Conservation (phyloP, 768 basidiomycete genomes). For the Leccinum subtestaceum region DNA sequence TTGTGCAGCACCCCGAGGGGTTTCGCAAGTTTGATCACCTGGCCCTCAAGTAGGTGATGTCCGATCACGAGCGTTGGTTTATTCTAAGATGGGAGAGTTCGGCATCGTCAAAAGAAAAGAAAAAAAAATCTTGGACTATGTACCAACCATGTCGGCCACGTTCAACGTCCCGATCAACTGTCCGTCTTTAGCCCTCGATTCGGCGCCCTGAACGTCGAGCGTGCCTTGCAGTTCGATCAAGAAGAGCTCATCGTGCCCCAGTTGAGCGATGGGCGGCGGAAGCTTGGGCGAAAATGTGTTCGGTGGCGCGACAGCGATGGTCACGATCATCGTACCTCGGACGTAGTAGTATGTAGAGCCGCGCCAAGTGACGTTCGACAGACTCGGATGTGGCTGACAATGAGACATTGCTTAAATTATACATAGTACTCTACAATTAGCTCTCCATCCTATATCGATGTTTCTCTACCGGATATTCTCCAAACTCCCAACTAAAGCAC, state of each 20-base stretch:
- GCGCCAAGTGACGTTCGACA: too few species aligned
- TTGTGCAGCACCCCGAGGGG: constrained; percentile 74
- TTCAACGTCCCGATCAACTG: constrained; percentile 76
- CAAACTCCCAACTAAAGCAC: constrained; percentile 72
- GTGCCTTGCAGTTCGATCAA: constrained; percentile 87
- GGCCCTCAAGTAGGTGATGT: constrained; percentile 89
- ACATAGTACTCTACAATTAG: too few species aligned
- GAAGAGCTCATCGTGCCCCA: constrained; percentile 78
- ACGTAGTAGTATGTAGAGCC: too few species aligned
- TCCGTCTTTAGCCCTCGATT: constrained; percentile 54
- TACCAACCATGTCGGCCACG: constrained; percentile 59
- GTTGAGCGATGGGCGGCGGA: constrained; percentile 60
- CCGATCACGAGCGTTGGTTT: constrained; percentile 81
- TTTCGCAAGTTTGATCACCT: constrained; percentile 69
- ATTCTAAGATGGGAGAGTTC: constrained; percentile 36
- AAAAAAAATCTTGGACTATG: background rate
- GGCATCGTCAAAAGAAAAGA: constrained; percentile 1
- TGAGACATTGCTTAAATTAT: too few species aligned
- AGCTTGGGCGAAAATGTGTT: constrained; percentile 42
- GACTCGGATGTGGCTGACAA: too few species aligned
- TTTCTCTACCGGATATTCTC: constrained; percentile 34
- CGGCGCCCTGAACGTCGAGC: constrained; percentile 62
- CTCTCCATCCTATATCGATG: background rate
- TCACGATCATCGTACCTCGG: constrained; percentile 59
- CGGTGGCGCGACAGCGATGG: constrained; percentile 43